Conservation (phyloP, 2,329 filamentous ascomycete genomes). For the Calonectria multiphialidica region DNA sequence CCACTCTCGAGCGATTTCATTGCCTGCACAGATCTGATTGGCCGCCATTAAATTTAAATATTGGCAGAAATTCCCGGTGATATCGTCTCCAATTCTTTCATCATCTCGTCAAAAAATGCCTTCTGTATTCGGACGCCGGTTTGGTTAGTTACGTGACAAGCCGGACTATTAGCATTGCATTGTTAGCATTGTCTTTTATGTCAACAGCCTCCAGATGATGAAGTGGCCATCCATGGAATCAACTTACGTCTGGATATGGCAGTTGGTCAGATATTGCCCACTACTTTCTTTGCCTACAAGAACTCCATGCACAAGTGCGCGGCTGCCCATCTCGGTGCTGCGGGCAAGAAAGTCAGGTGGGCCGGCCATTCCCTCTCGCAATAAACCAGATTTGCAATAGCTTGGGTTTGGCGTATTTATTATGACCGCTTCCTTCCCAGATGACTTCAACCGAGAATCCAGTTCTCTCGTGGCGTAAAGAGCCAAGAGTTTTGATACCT, state of each 20-base stretch:
- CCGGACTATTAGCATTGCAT: slow-evolving; percentile 25
- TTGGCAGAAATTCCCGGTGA: slow-evolving; percentile 21
- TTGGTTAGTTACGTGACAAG: slow-evolving; percentile 47
- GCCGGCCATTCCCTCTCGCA: slow-evolving; percentile 19
- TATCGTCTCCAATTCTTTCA: slow-evolving; percentile 46
- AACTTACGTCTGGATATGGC: slow-evolving; percentile 42
- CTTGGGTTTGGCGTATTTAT: slow-evolving; percentile 57
- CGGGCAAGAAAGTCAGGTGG: slow-evolving; percentile 51
- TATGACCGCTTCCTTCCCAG: slow-evolving; percentile 35
- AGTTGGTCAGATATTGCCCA: slow-evolving; percentile 50
- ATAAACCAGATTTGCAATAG: slow-evolving; percentile 52
- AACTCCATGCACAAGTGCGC: slow-evolving; percentile 45
- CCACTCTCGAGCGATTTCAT: no score
- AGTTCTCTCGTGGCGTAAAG: slow-evolving; percentile 48
- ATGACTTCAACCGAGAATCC: slow-evolving; percentile 22
- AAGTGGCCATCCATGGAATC: no score
- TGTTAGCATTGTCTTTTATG: neutral
- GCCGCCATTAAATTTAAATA: neutral
- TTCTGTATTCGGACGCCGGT: slow-evolving; percentile 46
- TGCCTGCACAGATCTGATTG: no score
- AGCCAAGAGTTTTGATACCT: slow-evolving; percentile 48
- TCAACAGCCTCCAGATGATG: neutral
- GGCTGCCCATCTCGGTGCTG: slow-evolving; percentile 58
- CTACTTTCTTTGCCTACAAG: slow-evolving; percentile 47
- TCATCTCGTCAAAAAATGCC: slow-evolving; percentile 49